These are phyloP conservation scores for Isoetes taiwanensis DNA, from an alignment of 75 land plant species.

Conservation along the genomic window DNA sequence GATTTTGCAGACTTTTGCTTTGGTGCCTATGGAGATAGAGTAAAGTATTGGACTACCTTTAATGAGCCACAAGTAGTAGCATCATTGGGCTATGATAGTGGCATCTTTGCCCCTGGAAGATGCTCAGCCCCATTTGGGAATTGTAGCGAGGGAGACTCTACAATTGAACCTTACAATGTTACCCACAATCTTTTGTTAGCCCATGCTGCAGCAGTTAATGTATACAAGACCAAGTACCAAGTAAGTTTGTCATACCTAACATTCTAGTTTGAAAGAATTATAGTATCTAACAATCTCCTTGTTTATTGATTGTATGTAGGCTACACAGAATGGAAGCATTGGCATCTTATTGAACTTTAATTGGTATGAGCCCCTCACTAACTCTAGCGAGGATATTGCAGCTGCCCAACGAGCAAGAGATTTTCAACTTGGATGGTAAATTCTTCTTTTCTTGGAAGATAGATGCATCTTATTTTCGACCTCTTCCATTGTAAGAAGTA, in stretches of 20 bases:
- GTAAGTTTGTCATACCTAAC: too few relatives aligned
- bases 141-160: conserved; percentile 41
- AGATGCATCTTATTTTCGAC: too few relatives aligned
- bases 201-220: conserved; percentile 47
- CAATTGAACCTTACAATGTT: conserved; percentile 69
- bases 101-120: conserved; percentile 22
- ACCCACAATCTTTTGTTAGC: conserved; percentile 55
- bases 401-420: conserved; percentile 48
- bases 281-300: too few relatives aligned
- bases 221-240: conserved; percentile 57
- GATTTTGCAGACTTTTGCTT: conserved; percentile 28
- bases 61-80: conserved; percentile 26
- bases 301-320: conserved; percentile 26
- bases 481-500: too few relatives aligned
- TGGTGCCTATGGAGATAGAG: conserved; percentile 24
- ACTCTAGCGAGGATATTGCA: conserved; percentile 28
- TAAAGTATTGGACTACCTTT: conserved; percentile 33
- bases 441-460: neutral
- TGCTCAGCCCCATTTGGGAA: conserved; percentile 27
- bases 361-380: conserved; percentile 34
- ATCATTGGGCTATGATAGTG: conserved; percentile 11
- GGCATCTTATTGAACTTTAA: conserved; percentile 27
- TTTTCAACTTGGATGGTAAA: conserved; percentile 53
- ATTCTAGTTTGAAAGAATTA: too few relatives aligned
- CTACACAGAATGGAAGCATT: conserved; percentile 38